A percentile compares a stretch with the other conserved stretches of the same genome.
These are phyloP conservation scores for Pelargonium fulgidum DNA, from an alignment of 441 rosid species.

Conservation along the genomic window DNA sequence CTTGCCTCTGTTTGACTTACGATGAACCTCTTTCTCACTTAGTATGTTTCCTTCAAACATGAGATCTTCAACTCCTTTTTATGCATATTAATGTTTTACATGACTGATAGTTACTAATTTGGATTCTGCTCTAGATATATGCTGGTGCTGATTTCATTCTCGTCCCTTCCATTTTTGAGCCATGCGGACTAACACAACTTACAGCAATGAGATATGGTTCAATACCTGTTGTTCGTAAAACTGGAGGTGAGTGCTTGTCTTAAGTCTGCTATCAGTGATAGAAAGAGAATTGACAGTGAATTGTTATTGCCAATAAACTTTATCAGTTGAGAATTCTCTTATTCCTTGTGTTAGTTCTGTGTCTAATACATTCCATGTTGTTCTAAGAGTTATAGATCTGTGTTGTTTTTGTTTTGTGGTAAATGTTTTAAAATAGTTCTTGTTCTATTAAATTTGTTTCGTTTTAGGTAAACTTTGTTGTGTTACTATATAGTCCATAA, in stretches of 20 bases:
- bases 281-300: neutral
- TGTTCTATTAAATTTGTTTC: no score
- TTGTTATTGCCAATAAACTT: neutral
- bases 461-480: no score
- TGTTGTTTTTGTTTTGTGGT: neutral
- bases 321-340: neutral
- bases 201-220: slow-evolving; percentile 96
- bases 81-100: neutral
- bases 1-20: slow-evolving; percentile 77
- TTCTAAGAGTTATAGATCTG: neutral
- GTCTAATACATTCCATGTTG: neutral
- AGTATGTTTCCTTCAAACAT: slow-evolving; percentile 36
- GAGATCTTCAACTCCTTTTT: neutral
- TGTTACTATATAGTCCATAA: no score
- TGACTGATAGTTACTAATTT: slow-evolving; percentile 14
- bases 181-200: slow-evolving; percentile 93
- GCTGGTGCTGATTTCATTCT: slow-evolving; percentile 93
- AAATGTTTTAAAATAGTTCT: no score
- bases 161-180: slow-evolving; percentile 95
- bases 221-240: slow-evolving; percentile 83
- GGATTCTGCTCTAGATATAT: slow-evolving; percentile 47
- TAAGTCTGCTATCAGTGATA: slow-evolving; percentile 6
- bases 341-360: neutral
- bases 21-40: slow-evolving; percentile 98
- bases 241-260: slow-evolving; percentile 59